A percentile compares a stretch with the other conserved stretches of the same genome.
These are phyloP conservation scores for Arthrobotrys musiformis DNA, from an alignment of 2,329 filamentous ascomycete genomes.

Conservation along the genomic window DNA sequence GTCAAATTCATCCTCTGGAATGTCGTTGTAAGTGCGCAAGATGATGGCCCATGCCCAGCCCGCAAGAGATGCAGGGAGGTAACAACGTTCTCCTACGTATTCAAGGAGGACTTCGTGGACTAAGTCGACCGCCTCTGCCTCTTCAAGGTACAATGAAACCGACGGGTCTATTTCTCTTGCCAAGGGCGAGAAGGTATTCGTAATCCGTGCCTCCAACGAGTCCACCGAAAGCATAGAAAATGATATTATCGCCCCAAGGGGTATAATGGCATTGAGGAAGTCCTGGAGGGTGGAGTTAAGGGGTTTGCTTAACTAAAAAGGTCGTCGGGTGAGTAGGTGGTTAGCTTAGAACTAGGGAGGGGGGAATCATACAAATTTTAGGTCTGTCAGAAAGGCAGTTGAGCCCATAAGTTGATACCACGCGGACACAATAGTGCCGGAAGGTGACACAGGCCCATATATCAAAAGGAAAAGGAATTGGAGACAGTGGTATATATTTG, in stretches of 20 bases:
- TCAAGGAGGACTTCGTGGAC: conserved; percentile 57
- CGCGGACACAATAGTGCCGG: conserved; percentile 70
- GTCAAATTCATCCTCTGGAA: conserved; percentile 28
- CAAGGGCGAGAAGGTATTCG: conserved; percentile 32
- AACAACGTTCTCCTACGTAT: conserved; percentile 42
- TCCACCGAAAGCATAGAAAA: conserved; percentile 57
- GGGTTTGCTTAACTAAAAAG: conserved; percentile 53
- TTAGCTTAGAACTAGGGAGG: not conserved
- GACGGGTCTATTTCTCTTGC: conserved; percentile 40
- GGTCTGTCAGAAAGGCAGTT: conserved; percentile 71
- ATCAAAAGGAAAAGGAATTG: conserved; percentile 78
- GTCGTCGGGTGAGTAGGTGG: conserved; percentile 13
- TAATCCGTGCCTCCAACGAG: conserved; percentile 55
- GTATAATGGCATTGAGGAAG: conserved; percentile 56
- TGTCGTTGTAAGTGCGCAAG: conserved; percentile 39
- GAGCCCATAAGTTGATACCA: conserved; percentile 81
- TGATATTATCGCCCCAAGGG: conserved; percentile 58
- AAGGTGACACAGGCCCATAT: conserved; percentile 70
- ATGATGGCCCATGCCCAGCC: conserved; percentile 58
- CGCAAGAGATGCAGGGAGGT: conserved; percentile 54
- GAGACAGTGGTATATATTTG: conserved; percentile 78
- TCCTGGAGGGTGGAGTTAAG: conserved; percentile 55
- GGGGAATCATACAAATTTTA: conserved; percentile 50
- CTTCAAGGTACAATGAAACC: conserved; percentile 56
- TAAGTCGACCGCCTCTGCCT: conserved; percentile 34